Base-by-base conservation (phyloP, 305 asterid genomes). In the Nicotiana rustica region DNA sequence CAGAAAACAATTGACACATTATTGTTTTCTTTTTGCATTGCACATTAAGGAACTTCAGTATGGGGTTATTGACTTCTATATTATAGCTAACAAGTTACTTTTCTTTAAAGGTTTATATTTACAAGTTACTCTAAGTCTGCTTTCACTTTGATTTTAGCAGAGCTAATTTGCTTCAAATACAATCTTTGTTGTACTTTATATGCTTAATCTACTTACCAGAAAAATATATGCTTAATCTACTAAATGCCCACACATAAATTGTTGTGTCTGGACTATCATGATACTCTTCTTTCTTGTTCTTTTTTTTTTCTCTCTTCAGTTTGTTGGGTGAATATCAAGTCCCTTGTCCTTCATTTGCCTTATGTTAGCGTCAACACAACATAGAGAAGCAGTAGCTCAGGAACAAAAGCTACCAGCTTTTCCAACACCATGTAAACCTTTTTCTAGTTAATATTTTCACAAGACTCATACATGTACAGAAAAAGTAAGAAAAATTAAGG, bases 371-470 rank as follows among this genome's bases (percentile, higher is more conserved):
- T 36, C 31, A 69, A 10, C 29, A 69, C n/a, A 69, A 69, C 77
- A 38, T 18, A 69, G 57, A 69, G 75, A 56, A 70, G 18, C 18
- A 41, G 59, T 19, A 17, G 18, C 77, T 18, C 59, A 69, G 33
- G 56, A 69, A 69, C 17, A 41, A 41, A 70, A 38, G 35, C 31
- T 41, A 41, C 78, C 78, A 70, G 47, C 78, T 41, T 70, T 55
- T 41, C 18, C 78, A 41, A 70, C 3, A 35, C 78, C 44, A 41
- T 33, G 21, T 0, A 70, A 70, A 14, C 21, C 5, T 70, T 41
- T 36, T 38, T 38, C 56, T 68, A 35, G 31, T 68, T 17, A 36
- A 68, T 36, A 68, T 68, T 21, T 62, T 68, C 31, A 49, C 10
- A 68, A 36, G 17, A 25, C 36, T 36, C 57, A 69, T 1, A 38